Evolutionary conservation across 352 stramenopile species (phyloP), one percentile per base, ranked within the genome.

Genomic region (Achlya hypogyna): DNA sequence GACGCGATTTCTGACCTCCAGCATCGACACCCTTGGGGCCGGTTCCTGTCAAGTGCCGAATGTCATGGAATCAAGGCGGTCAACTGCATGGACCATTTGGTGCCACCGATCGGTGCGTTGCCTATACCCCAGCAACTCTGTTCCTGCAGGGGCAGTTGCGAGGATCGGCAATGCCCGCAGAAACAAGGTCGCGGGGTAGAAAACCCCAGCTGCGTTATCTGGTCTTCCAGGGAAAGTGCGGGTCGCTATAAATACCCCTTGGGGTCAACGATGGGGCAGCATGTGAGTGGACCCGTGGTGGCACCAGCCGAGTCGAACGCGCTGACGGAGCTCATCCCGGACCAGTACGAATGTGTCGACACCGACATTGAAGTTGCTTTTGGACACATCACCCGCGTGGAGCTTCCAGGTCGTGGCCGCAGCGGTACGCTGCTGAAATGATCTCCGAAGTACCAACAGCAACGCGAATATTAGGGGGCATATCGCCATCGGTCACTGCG

Each of bases 401-500:
- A 67, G 20, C 32, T 59, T 31, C 43, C 60, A 16, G 43, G 47
- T 9, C 22, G 28, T n/a, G 16, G 53, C 42, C 31, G 51, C 16
- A 40, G n/a, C 1, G 59, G 59, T 65, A n/a, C 35, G 28, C 25
- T n/a, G n/a, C n/a, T n/a, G n/a, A n/a, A n/a, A n/a, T n/a, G n/a
- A n/a, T n/a, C n/a, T n/a, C n/a, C n/a, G n/a, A n/a, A n/a, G n/a
- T n/a, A n/a, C n/a, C n/a, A n/a, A n/a, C n/a, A n/a, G n/a, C n/a
- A n/a, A n/a, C 22, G 22, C 42, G 22, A 56, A 56, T 35, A 8
- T 10, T 0, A n/a, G 12, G 60, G 31, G 18, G 60, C 34, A 78
- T 84, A 18, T 77, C 78, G 4, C 60, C 72, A 16, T 63, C 74
- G 6, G 71, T 95, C 22, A 75, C 76, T 51, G 72, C 68, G n/a